Percentiles rank a stretch among this genome's conserved stretches.
phyloP scores from a whole-genome alignment of 768 basidiomycete species.

The Hericium alpestre region DNA sequence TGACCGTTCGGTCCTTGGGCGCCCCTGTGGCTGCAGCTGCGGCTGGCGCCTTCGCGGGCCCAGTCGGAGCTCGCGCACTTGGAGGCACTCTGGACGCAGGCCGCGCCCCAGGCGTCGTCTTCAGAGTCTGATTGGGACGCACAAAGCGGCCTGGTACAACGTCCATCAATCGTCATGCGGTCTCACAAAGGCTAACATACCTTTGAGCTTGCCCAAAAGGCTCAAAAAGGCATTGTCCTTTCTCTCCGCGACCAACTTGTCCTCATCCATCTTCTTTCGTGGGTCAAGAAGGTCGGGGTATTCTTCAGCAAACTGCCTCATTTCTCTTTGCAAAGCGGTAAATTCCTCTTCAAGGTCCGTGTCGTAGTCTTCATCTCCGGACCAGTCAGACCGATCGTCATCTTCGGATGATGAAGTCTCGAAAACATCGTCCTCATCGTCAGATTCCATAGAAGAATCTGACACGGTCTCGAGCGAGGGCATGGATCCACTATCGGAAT shows the following conservation, averaged over 20 bases:
- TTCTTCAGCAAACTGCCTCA: slow-evolving; percentile 45
- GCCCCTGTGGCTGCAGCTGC: background rate
- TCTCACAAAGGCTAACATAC: slow-evolving; percentile 23
- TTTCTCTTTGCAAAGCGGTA: slow-evolving; percentile 56
- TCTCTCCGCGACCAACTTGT: slow-evolving; percentile 34
- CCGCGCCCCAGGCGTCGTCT: slow-evolving; percentile 20
- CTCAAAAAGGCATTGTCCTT: slow-evolving; percentile 74
- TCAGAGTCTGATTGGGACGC: slow-evolving; percentile 34
- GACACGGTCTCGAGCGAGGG: slow-evolving; percentile 60
- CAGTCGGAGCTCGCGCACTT: background rate
- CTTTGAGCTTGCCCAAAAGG: slow-evolving; percentile 63
- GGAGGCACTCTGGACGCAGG: slow-evolving; percentile 1
- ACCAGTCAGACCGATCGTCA: slow-evolving; percentile 22
- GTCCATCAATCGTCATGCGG: background rate
- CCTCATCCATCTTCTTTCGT: slow-evolving; percentile 27
- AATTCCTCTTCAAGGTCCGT: slow-evolving; percentile 62
- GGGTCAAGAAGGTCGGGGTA: slow-evolving; percentile 49
- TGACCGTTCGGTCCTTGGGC: slow-evolving; percentile 32
- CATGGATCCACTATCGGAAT: slow-evolving; percentile 42
- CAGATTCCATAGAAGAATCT: slow-evolving; percentile 38
- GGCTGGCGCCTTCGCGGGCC: background rate
- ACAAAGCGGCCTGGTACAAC: slow-evolving; percentile 53
- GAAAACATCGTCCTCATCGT: slow-evolving; percentile 24
- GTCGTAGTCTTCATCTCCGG: slow-evolving; percentile 42
- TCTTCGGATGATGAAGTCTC: slow-evolving; percentile 2